A percentile compares a stretch with the other conserved stretches of the same genome.
phyloP scores from a whole-genome alignment of 768 basidiomycete species.

The Rhodotorula graminis region DNA sequence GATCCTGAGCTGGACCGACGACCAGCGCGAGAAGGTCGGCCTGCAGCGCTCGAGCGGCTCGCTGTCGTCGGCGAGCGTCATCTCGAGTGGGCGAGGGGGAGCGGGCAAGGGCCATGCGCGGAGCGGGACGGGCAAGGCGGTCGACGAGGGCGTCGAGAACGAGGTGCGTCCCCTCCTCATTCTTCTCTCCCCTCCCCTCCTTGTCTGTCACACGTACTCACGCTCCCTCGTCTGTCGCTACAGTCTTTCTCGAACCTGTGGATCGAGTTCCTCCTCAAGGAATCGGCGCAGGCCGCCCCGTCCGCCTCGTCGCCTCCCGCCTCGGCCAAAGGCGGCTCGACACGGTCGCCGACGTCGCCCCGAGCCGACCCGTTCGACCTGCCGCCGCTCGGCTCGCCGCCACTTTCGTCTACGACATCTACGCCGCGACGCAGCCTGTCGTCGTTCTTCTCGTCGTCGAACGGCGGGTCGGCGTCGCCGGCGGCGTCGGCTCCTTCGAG shows the following conservation, averaged over 20 bases:
- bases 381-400: slow-evolving; percentile 26
- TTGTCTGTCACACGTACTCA: neutral
- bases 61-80: slow-evolving; percentile 26
- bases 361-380: slow-evolving; percentile 10
- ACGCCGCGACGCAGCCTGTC: slow-evolving; percentile 24
- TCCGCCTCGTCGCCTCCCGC: neutral
- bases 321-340: neutral
- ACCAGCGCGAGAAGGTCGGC: slow-evolving; percentile 86
- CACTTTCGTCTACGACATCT: slow-evolving; percentile 1
- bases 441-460: slow-evolving; percentile 13
- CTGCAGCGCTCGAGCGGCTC: slow-evolving; percentile 47
- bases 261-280: slow-evolving; percentile 96
- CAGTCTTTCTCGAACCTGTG: slow-evolving; percentile 96
- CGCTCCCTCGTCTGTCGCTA: neutral
- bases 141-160: slow-evolving; percentile 38
- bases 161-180: slow-evolving; percentile 17
- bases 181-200: too few species aligned
- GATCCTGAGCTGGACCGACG: slow-evolving; percentile 86
- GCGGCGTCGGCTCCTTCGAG: slow-evolving; percentile 23
- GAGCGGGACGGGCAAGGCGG: slow-evolving; percentile 34
- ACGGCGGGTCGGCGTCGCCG: slow-evolving; percentile 21
- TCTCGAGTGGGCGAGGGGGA: slow-evolving; percentile 22
- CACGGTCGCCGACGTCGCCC: neutral
- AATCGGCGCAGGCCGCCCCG: slow-evolving; percentile 53
- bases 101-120: slow-evolving; percentile 29